A percentile compares a stretch with the other conserved stretches of the same genome.
phyloP scores from a whole-genome alignment of 2,329 filamentous ascomycete genomes.

The Aspergillus hortae region DNA sequence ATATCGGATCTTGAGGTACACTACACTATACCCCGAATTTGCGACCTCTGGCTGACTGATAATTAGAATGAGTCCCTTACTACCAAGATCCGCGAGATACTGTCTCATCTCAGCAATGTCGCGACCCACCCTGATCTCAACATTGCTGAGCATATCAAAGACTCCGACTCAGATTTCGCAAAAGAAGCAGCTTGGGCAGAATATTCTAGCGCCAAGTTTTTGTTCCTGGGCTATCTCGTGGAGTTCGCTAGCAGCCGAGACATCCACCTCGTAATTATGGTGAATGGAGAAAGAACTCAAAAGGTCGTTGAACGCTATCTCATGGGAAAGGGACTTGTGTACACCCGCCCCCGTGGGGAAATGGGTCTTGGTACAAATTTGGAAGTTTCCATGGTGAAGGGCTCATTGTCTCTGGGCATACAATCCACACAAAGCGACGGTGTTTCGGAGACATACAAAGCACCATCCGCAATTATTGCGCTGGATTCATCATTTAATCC shows the following conservation, averaged over 20 bases:
- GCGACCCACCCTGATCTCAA: constrained; percentile 45
- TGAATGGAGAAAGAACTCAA: constrained; percentile 32
- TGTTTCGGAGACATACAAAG: constrained; percentile 29
- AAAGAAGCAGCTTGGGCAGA: constrained; percentile 45
- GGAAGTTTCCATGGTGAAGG: constrained; percentile 36
- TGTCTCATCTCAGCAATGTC: constrained; percentile 40
- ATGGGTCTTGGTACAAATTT: constrained; percentile 28
- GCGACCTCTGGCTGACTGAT: not conserved
- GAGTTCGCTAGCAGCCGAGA: constrained; percentile 32
- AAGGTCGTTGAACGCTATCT: constrained; percentile 42
- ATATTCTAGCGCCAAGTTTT: constrained; percentile 46
- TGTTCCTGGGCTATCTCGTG: constrained; percentile 42
- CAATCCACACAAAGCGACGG: constrained; percentile 28
- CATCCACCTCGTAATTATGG: constrained; percentile 39
- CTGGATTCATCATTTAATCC: constrained; percentile 42
- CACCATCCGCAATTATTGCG: constrained; percentile 40
- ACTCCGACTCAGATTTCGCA: constrained; percentile 28
- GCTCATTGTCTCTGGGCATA: constrained; percentile 34
- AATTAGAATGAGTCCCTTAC: constrained; percentile 9
- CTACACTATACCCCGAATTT: not conserved
- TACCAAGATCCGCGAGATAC: constrained; percentile 31
- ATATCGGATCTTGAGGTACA: constrained; percentile 24
- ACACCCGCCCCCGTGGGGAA: constrained; percentile 28
- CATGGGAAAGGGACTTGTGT: constrained; percentile 36
- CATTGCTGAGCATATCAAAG: constrained; percentile 35